phyloP scores from a whole-genome alignment of 331 rosid species.

The Quercus phellos region DNA sequence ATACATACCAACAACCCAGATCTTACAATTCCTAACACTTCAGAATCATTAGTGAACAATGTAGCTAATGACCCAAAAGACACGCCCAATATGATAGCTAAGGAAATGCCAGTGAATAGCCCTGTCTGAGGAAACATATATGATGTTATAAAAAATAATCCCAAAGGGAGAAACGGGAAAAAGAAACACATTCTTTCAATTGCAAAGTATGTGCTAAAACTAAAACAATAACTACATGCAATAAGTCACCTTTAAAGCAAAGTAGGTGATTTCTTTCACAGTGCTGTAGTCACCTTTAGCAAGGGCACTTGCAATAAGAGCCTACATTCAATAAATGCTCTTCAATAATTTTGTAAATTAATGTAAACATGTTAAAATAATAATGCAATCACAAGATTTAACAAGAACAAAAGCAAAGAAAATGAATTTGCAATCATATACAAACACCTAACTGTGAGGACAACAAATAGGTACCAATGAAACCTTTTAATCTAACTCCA shows the following conservation, averaged over 20 bases:
- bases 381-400: neutral
- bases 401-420: neutral
- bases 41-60: slow-evolving; percentile 74
- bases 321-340: slow-evolving; percentile 40
- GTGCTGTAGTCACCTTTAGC: slow-evolving; percentile 71
- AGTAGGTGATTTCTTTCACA: slow-evolving; percentile 70
- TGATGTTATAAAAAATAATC: neutral
- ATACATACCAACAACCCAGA: slow-evolving; percentile 68
- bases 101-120: slow-evolving; percentile 58
- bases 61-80: slow-evolving; percentile 77
- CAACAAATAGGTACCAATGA: neutral
- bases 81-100: slow-evolving; percentile 63
- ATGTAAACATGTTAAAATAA: neutral
- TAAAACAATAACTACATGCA: neutral
- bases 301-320: slow-evolving; percentile 74
- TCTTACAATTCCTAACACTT: slow-evolving; percentile 66
- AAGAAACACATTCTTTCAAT: neutral
- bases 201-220: slow-evolving; percentile 13
- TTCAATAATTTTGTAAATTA: neutral
- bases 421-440: neutral
- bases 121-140: slow-evolving; percentile 56
- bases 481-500: too few species aligned
- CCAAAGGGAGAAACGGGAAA: neutral
- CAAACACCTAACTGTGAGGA: neutral
- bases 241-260: slow-evolving; percentile 47